phyloP scores from a whole-genome alignment of 2,329 filamentous ascomycete species.

The Phoma sp. region DNA sequence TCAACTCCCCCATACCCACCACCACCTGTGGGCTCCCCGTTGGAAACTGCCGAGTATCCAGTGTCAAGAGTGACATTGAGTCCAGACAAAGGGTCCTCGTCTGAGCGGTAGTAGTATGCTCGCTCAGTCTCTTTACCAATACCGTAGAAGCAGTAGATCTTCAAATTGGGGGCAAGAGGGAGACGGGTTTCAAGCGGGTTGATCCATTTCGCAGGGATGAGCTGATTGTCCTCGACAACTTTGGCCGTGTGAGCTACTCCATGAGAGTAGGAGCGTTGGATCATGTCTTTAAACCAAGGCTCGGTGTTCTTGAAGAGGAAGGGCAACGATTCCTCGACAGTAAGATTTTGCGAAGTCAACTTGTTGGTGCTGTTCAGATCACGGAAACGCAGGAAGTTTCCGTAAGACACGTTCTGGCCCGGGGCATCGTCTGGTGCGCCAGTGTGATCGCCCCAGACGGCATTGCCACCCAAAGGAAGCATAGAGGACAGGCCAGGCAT shows the following conservation, averaged over 20 bases:
- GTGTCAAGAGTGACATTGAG: conserved; percentile 68
- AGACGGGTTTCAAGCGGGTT: conserved; percentile 91
- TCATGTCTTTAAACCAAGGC: conserved; percentile 79
- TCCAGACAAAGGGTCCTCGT: conserved; percentile 67
- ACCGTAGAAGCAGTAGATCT: conserved; percentile 97
- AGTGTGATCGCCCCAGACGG: conserved; percentile 88
- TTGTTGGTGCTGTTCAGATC: conserved; percentile 61
- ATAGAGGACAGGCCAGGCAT: conserved; percentile 98
- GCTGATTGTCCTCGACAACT: conserved; percentile 73
- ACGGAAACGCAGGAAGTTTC: conserved; percentile 85
- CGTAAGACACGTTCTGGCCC: conserved; percentile 74
- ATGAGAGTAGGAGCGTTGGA: conserved; percentile 80
- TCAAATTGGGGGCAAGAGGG: conserved; percentile 84
- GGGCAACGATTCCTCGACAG: conserved; percentile 74
- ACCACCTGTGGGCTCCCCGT: conserved; percentile 3
- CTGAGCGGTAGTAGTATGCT: conserved; percentile 85
- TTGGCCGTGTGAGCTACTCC: conserved; percentile 80
- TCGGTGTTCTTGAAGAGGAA: conserved; percentile 82
- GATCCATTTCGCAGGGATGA: conserved; percentile 76
- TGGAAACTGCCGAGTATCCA: conserved; percentile 49
- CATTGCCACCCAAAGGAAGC: conserved; percentile 91
- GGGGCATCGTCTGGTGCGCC: conserved; percentile 88
- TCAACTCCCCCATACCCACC: conserved; percentile 59
- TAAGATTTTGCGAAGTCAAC: conserved; percentile 69
- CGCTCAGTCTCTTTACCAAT: conserved; percentile 93